Percentiles rank a stretch among this genome's conserved stretches.
Conservation (phyloP, 768 basidiomycete genomes). For the Calvatia gigantea region DNA sequence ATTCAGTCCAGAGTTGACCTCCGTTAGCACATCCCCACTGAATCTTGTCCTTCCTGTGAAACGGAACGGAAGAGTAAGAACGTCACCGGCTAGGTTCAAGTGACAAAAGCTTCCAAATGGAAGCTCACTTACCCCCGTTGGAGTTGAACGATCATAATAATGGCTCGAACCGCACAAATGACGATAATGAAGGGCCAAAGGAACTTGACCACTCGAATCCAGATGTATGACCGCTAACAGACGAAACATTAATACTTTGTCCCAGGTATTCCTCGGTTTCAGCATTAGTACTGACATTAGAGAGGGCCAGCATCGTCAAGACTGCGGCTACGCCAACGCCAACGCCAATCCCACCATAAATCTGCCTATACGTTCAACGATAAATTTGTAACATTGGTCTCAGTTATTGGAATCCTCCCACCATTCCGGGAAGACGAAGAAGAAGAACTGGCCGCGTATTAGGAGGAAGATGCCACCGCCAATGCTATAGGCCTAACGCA, state of each 20-base stretch:
- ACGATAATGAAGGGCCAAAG: conserved; percentile 72
- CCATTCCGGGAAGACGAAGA: conserved; percentile 68
- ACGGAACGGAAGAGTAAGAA: conserved; percentile 16
- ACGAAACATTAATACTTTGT: conserved; percentile 16
- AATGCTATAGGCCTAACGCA: conserved; percentile 56
- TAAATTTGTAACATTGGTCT: neutral
- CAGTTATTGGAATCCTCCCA: conserved; percentile 19
- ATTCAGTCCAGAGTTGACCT: conserved; percentile 55
- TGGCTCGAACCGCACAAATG: conserved; percentile 58
- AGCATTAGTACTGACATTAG: conserved; percentile 45
- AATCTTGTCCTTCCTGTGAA: conserved; percentile 59
- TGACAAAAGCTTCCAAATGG: conserved; percentile 16
- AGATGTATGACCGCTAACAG: conserved; percentile 64
- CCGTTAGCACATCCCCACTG: conserved; percentile 73
- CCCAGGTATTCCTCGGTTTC: conserved; percentile 12
- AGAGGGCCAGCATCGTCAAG: conserved; percentile 56
- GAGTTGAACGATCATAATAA: conserved; percentile 72
- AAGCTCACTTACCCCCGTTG: conserved; percentile 55
- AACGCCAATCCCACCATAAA: conserved; percentile 66
- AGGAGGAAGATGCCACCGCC: conserved; percentile 64
- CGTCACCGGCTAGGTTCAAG: conserved; percentile 19
- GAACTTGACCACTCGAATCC: conserved; percentile 60
- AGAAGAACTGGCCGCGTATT: conserved; percentile 57
- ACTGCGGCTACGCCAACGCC: conserved; percentile 47
- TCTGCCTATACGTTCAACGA: conserved; percentile 42